Evolutionary conservation across 352 stramenopile species (phyloP), one percentile per base, ranked within the genome.

Genomic region (Saprolegnia diclina): DNA sequence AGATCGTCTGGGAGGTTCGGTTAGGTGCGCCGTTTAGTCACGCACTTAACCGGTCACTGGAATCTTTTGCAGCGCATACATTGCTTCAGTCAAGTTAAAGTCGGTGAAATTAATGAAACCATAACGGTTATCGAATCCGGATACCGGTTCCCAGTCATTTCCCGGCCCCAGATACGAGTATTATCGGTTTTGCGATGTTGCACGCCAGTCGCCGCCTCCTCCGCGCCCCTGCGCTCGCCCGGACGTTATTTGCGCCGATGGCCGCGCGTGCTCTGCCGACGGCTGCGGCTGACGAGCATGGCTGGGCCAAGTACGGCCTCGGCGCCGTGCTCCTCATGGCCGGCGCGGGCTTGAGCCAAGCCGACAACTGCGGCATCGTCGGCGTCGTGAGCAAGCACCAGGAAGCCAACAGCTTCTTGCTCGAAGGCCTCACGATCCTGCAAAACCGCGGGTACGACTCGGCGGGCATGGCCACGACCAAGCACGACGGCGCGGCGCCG

Each of bases 361-460:
- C 80, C 19, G 75, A 88, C 26, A 85, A 76, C 75, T 93, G 85
- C 63, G 85, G 85, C 59, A 93, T 93, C 67, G 81, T 93, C 10
- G 83, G 85, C 56, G 80, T 93, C 57, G 85, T 93, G 44, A 73
- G 82, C 55, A 85, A 82, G 64, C 78, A 76, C 40, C 73, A 85
- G 61, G 72, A 92, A 63, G 87, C 87, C n/a, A 72, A 87, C 24
- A 78, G 87, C 21, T 90, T 96, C 52, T 68, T 96, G 42, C 71
- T 96, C 4, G 83, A 96, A 65, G 89, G 89, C 1, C 73, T 97
- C n/a, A 90, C 88, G 32, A 92, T 94, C 71, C 75, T 97, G 54
- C 88, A 95, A 72, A 96, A 99, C 79, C 87, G 97, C 50, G 97
- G 97, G 54, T 99, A 99, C 74, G 97, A 99, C 76, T 98, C 88